These are phyloP conservation scores for Moricandia moricandioides DNA, from an alignment of 345 rosid genomes.

Conservation along the genomic window DNA sequence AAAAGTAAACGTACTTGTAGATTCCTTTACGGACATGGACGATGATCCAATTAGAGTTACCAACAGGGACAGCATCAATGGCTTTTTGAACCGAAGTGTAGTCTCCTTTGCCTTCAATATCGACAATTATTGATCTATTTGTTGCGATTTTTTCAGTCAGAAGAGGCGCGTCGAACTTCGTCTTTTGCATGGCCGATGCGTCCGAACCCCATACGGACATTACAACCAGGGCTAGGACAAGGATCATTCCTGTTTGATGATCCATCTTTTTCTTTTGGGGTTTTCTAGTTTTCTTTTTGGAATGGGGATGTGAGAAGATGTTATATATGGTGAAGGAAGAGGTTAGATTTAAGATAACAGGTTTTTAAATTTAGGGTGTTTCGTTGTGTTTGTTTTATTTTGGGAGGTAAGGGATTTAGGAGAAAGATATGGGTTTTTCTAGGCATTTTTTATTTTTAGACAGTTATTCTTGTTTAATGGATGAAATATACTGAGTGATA, in stretches of 20 bases:
- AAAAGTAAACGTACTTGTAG: slow-evolving; percentile 53
- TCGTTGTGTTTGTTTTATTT: slow-evolving; percentile 35
- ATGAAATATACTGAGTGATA: not conserved
- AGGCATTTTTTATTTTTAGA: slow-evolving; percentile 20
- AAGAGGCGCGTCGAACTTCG: slow-evolving; percentile 54
- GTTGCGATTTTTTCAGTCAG: slow-evolving; percentile 67
- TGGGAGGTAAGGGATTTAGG: slow-evolving; percentile 28
- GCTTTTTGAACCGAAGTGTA: slow-evolving; percentile 72
- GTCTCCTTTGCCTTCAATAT: slow-evolving; percentile 74
- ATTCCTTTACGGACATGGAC: slow-evolving; percentile 83
- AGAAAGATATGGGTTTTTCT: slow-evolving; percentile 1
- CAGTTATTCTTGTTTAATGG: slow-evolving; percentile 1
- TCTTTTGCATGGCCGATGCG: slow-evolving; percentile 29
- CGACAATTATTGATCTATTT: slow-evolving; percentile 69
- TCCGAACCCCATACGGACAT: slow-evolving; percentile 27
- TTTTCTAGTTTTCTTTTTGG: slow-evolving; percentile 14
- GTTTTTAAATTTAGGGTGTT: slow-evolving; percentile 26
- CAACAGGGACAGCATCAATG: slow-evolving; percentile 64
- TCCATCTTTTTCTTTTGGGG: slow-evolving; percentile 16
- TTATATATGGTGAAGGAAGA: slow-evolving; percentile 34
- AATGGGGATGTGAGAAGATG: not conserved
- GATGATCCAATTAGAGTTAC: slow-evolving; percentile 66
- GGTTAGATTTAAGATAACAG: slow-evolving; percentile 32
- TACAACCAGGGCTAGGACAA: slow-evolving; percentile 24
- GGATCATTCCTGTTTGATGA: slow-evolving; percentile 25